These are phyloP conservation scores for Chamaecrista fasciculata DNA, from an alignment of 306 rosid genomes.

Conservation along the genomic window DNA sequence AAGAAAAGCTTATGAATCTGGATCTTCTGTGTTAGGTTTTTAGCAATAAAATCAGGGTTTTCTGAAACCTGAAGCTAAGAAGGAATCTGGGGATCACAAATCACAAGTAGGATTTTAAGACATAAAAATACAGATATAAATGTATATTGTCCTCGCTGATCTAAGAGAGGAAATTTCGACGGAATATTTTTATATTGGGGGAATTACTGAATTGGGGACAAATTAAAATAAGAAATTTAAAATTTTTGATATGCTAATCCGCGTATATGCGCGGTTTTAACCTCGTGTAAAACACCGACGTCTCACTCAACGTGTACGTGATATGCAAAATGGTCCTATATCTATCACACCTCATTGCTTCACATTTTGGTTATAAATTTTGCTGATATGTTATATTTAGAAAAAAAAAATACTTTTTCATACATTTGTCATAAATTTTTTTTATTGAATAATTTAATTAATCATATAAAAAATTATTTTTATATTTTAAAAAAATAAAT, in stretches of 20 bases:
- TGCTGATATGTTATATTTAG: too few species aligned
- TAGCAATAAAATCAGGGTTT: slow-evolving; percentile 40
- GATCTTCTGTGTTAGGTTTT: slow-evolving; percentile 39
- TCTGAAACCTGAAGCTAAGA: slow-evolving; percentile 37
- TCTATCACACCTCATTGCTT: neutral
- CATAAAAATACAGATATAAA: too few species aligned
- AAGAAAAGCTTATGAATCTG: slow-evolving; percentile 16
- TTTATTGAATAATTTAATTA: too few species aligned
- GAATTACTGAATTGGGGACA: neutral
- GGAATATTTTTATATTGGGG: slow-evolving; percentile 40
- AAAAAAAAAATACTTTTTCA: too few species aligned
- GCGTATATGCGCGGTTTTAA: slow-evolving; percentile 27
- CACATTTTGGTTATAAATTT: slow-evolving; percentile 31
- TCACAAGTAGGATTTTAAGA: neutral
- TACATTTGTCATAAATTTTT: too few species aligned
- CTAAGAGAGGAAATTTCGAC: slow-evolving; percentile 23
- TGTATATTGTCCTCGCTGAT: slow-evolving; percentile 27
- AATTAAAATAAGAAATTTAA: too few species aligned
- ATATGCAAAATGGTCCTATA: too few species aligned
- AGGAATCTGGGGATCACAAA: slow-evolving; percentile 59
- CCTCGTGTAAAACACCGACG: neutral
- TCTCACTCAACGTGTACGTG: neutral
- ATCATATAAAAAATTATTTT: too few species aligned
- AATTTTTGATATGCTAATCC: slow-evolving; percentile 26
- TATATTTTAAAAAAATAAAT: too few species aligned